phyloP scores from a whole-genome alignment of 257 asterid genomes.

The Primulina eburnea region DNA sequence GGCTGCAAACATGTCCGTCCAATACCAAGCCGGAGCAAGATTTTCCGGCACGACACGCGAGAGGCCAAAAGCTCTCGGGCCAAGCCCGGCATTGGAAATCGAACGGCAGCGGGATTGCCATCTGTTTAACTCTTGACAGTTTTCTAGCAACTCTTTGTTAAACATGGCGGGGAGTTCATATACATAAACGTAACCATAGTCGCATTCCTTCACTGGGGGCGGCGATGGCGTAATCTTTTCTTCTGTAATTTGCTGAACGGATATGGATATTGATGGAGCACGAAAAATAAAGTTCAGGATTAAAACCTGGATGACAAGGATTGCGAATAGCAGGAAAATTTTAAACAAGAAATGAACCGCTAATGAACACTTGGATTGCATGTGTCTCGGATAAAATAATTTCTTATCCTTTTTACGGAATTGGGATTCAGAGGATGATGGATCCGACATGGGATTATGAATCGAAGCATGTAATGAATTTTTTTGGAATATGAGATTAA shows the following conservation, averaged over 20 bases:
- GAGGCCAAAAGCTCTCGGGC: slow-evolving; percentile 39
- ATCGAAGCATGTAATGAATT: not conserved
- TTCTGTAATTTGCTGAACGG: slow-evolving; percentile 3
- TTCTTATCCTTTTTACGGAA: slow-evolving; percentile 22
- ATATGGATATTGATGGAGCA: slow-evolving; percentile 19
- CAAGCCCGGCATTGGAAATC: slow-evolving; percentile 51
- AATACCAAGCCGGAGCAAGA: slow-evolving; percentile 50
- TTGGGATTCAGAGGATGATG: slow-evolving; percentile 12
- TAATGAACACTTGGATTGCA: not conserved
- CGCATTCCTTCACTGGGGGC: slow-evolving; percentile 13
- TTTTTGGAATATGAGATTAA: no score
- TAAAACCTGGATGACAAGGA: slow-evolving; percentile 33
- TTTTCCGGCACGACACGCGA: slow-evolving; percentile 35
- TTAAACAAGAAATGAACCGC: slow-evolving; percentile 15
- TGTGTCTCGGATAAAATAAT: not conserved
- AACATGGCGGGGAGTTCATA: slow-evolving; percentile 59
- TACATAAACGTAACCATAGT: slow-evolving; percentile 43
- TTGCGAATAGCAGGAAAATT: slow-evolving; percentile 23
- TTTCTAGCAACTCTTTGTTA: slow-evolving; percentile 43
- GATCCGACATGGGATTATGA: slow-evolving; percentile 21
- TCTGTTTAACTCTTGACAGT: slow-evolving; percentile 46
- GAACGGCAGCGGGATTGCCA: slow-evolving; percentile 65
- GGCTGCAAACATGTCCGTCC: slow-evolving; percentile 65
- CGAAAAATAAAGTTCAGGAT: slow-evolving; percentile 28
- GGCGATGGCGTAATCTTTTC: not conserved